Evolutionary conservation across 345 rosid species (phyloP), one percentile per base, ranked within the genome.

Genomic region (Salix udensis): DNA sequence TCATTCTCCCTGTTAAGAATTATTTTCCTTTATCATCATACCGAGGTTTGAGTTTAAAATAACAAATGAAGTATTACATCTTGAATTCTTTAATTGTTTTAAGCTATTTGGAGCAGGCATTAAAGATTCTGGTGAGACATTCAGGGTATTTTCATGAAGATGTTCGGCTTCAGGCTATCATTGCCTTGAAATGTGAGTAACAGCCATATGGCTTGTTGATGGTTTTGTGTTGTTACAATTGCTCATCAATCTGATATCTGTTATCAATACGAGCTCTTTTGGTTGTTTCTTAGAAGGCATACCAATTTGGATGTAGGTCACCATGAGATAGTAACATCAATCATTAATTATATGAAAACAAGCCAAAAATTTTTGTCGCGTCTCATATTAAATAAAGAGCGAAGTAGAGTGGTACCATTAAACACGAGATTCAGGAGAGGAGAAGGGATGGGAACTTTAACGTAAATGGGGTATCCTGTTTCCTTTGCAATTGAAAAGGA

Each of bases 101-200:
- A 78, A 96, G 99, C 80, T 96, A 92, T 83, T 86, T 94, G 84
- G 98, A 96, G 88, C 97, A 96, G 83, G 80, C 98, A 55, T 71
- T 91, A 73, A 91, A 85, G 86, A 92, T 94, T 84, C 84, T 96
- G 93, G 87, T 87, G 31, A 91, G 87, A 81, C 96, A 94, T 84
- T 90, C 97, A 10, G 88, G 77, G 36, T 96, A 96, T 85, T 96
- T 96, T 86, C 99, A 96, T 82, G 99, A 96, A 87, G 99, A 96
- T 88, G 98, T 94, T 71, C 91, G 99, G 74, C 92, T 94, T 81
- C 99, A 96, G 84, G 99, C 99, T 70, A 76, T 96, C 61, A 91
- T 88, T 76, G 81, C 90, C 78, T 84, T 96, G 84, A 92, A 94
- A 84, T 76, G 99, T 96, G 73, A 90, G 97, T 90, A 55, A 52